phyloP scores from a whole-genome alignment of 345 rosid species.

The Noccaea caerulescens region DNA sequence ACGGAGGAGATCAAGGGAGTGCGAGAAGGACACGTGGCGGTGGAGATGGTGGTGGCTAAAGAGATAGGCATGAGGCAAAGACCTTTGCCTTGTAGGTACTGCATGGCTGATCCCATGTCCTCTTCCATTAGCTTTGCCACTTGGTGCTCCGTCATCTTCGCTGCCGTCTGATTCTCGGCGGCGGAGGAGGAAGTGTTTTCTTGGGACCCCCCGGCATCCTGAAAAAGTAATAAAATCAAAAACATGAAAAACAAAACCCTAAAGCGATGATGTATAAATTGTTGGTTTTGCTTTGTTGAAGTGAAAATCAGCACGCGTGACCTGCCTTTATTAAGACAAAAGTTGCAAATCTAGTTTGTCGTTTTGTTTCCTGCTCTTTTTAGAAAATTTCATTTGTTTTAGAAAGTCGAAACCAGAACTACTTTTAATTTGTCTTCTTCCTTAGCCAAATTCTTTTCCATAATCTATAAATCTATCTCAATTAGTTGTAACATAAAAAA shows the following conservation, averaged over 20 bases:
- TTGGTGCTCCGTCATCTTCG: slow-evolving; percentile 74
- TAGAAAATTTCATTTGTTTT: slow-evolving; percentile 24
- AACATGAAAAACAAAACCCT: slow-evolving; percentile 23
- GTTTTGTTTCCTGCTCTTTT: slow-evolving; percentile 45
- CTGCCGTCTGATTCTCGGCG: slow-evolving; percentile 46
- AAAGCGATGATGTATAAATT: slow-evolving; percentile 21
- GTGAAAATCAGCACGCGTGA: slow-evolving; percentile 79
- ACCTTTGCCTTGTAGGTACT: slow-evolving; percentile 93
- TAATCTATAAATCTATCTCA: neutral
- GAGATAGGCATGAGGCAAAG: slow-evolving; percentile 98
- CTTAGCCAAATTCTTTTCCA: neutral
- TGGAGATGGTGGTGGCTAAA: slow-evolving; percentile 85
- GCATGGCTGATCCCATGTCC: slow-evolving; percentile 99
- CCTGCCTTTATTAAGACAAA: slow-evolving; percentile 35
- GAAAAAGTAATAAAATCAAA: neutral
- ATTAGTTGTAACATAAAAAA: neutral
- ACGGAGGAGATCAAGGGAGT: slow-evolving; percentile 47
- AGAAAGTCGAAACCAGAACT: slow-evolving; percentile 30
- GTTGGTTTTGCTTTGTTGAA: slow-evolving; percentile 17
- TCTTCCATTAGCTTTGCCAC: slow-evolving; percentile 96
- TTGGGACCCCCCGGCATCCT: slow-evolving; percentile 50
- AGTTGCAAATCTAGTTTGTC: slow-evolving; percentile 62
- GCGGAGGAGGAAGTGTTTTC: slow-evolving; percentile 24
- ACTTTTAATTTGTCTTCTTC: slow-evolving; percentile 27
- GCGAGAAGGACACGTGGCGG: slow-evolving; percentile 69